Percentiles rank a stretch among this genome's conserved stretches.
Evolutionary conservation across 371 early-diverging fungal species (phyloP).

Genomic region (Saksenaea vasiformis): DNA sequence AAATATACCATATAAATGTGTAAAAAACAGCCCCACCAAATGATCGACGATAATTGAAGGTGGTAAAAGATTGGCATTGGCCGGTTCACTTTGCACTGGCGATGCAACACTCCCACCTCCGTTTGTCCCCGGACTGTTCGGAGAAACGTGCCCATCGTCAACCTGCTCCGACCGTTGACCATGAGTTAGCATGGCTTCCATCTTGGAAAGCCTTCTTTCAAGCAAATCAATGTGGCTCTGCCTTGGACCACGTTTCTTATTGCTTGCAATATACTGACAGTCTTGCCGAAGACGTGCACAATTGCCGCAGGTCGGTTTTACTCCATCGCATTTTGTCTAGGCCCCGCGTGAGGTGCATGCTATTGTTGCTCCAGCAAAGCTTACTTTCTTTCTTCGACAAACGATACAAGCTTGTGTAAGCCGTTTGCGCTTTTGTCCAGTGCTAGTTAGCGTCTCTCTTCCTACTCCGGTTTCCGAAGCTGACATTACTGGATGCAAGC

Average conservation of each 20-base stretch:
- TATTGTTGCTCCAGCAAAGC: background rate
- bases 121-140: background rate
- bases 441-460: background rate
- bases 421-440: background rate
- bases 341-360: background rate
- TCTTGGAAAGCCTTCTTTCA: background rate
- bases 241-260: background rate
- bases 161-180: background rate
- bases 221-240: slow-evolving; percentile 2
- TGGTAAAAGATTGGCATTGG: background rate
- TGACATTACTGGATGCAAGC: background rate
- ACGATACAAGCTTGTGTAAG: background rate
- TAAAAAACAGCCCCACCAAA: slow-evolving; percentile 2
- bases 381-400: background rate
- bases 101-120: background rate
- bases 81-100: background rate
- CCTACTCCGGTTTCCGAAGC: background rate
- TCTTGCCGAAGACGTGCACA: background rate
- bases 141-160: background rate
- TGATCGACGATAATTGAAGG: background rate
- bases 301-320: background rate
- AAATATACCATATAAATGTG: background rate
- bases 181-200: background rate
- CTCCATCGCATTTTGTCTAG: slow-evolving; percentile 1
- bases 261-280: background rate